Evolutionary conservation across 208 protist genomes (phyloP).

Genomic region (Leishmania lainsoni): DNA sequence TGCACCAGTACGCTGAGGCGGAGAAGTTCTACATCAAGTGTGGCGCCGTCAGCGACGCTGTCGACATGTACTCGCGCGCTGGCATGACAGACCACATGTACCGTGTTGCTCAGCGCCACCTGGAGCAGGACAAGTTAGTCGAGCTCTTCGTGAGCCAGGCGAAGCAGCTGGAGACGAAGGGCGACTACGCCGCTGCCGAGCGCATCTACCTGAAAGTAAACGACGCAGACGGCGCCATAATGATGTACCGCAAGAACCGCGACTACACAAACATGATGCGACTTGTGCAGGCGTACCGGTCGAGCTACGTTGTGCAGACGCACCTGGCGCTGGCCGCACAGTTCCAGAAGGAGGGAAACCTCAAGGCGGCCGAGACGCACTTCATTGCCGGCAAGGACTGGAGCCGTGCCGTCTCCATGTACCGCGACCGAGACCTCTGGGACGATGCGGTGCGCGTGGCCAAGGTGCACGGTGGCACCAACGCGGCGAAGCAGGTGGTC

Average conservation of each 20-base stretch:
- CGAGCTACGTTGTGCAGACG: constrained; percentile 93
- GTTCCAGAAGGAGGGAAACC: constrained; percentile 95
- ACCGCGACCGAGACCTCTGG: constrained; percentile 95
- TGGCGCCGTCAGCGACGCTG: constrained; percentile 86
- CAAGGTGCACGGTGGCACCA: constrained; percentile 94
- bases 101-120: constrained; percentile 91
- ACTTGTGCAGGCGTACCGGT: constrained; percentile 92
- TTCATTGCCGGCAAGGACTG: constrained; percentile 95
- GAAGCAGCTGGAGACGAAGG: constrained; percentile 92
- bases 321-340: constrained; percentile 95
- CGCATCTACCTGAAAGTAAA: constrained; percentile 96
- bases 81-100: constrained; percentile 95
- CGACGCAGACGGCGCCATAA: constrained; percentile 96
- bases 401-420: constrained; percentile 98
- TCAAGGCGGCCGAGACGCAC: constrained; percentile 94
- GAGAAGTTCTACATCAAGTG: constrained; percentile 95
- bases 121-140: constrained; percentile 89
- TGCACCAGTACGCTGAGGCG: constrained; percentile 90
- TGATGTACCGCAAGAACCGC: constrained; percentile 95
- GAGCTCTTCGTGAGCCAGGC: constrained; percentile 94
- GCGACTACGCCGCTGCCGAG: constrained; percentile 95
- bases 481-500: constrained; percentile 94
- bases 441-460: constrained; percentile 98
- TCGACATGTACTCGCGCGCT: constrained; percentile 96
- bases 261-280: constrained; percentile 95